phyloP scores from a whole-genome alignment of 2,329 filamentous ascomycete genomes.

The Claviceps paspali region DNA sequence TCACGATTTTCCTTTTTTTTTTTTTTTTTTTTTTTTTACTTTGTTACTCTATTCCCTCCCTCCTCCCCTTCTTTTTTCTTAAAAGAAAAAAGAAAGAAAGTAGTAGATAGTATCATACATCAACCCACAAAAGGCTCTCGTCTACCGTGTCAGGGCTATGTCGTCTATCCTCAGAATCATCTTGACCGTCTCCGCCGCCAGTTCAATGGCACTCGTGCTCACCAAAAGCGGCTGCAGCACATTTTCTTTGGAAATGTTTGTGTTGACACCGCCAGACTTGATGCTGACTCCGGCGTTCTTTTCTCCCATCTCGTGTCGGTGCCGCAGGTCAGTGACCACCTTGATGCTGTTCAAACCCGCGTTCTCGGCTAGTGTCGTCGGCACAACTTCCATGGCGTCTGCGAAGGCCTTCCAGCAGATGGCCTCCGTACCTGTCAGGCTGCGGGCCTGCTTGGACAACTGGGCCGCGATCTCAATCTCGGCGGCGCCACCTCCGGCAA shows the following conservation, averaged over 20 bases:
- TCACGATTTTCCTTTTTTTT: slow-evolving; percentile 5
- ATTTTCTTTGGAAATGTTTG: slow-evolving; percentile 92
- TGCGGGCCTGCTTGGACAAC: slow-evolving; percentile 67
- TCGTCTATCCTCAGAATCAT: slow-evolving; percentile 63
- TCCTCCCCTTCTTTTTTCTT: background rate
- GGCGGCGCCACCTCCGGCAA: slow-evolving; percentile 88
- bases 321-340: slow-evolving; percentile 88
- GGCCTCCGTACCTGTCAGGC: slow-evolving; percentile 77
- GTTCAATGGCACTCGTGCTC: slow-evolving; percentile 91
- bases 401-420: slow-evolving; percentile 99
- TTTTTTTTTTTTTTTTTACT: too few species aligned
- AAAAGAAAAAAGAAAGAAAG: too few species aligned
- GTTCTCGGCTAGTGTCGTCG: slow-evolving; percentile 92
- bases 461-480: slow-evolving; percentile 92
- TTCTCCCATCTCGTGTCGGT: slow-evolving; percentile 89
- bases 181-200: slow-evolving; percentile 97
- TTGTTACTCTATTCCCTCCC: slow-evolving; percentile 9
- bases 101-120: slow-evolving; percentile 22
- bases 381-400: slow-evolving; percentile 92
- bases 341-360: slow-evolving; percentile 97
- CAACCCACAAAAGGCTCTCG: slow-evolving; percentile 13
- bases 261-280: slow-evolving; percentile 92
- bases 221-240: slow-evolving; percentile 92
- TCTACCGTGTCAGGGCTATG: slow-evolving; percentile 44
- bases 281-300: slow-evolving; percentile 95